Conservation (phyloP, 2,329 filamentous ascomycete species). For the Pseudogymnoascus sp. region DNA sequence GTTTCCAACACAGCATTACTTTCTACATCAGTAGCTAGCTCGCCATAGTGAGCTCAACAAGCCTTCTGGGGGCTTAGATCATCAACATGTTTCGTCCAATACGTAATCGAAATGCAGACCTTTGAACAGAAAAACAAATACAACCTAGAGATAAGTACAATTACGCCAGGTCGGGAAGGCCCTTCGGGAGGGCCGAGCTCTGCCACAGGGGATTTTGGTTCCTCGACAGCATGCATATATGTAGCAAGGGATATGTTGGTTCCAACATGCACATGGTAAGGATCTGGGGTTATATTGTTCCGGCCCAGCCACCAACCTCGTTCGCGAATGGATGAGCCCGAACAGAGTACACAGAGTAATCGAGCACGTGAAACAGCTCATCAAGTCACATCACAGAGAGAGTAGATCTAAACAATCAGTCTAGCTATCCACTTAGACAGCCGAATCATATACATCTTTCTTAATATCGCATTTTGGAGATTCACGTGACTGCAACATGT, state of each 20-base stretch:
- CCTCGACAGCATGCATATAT: background rate
- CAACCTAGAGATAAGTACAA: background rate
- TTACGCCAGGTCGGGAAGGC: background rate
- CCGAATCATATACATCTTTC: background rate
- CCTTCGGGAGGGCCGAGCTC: background rate
- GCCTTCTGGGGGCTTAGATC: background rate
- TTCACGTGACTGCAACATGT: background rate
- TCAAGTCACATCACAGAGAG: background rate
- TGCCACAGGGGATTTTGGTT: background rate
- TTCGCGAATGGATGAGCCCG: background rate
- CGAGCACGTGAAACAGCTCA: background rate
- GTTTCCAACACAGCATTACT: background rate
- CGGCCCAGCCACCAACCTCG: background rate
- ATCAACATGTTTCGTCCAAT: background rate
- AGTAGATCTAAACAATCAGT: background rate
- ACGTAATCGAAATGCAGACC: background rate
- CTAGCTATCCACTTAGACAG: background rate
- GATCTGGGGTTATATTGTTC: background rate
- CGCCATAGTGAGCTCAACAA: background rate
- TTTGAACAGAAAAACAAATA: background rate
- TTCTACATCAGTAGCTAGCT: background rate
- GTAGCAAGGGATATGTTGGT: slow-evolving; percentile 1
- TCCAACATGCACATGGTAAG: background rate
- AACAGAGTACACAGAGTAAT: background rate
- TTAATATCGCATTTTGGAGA: background rate